Percentiles rank a stretch among this genome's conserved stretches.
Conservation (phyloP, 306 rosid genomes). For the Betula pendula region DNA sequence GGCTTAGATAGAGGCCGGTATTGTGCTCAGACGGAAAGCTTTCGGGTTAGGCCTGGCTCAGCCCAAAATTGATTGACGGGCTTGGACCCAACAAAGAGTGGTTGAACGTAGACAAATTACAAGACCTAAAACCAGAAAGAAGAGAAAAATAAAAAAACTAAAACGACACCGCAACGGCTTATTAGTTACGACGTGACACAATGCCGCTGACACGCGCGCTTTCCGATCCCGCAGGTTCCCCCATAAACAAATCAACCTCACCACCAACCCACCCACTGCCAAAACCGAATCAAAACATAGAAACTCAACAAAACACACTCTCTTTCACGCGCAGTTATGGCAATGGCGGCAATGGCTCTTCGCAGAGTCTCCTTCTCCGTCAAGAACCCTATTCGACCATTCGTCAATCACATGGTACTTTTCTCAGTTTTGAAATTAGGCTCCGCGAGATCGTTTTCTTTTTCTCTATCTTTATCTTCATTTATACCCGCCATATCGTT, state of each 20-base stretch:
- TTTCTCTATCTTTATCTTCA: background rate
- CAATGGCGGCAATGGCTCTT: constrained; percentile 74
- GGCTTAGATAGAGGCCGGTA: no score
- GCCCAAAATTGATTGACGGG: background rate
- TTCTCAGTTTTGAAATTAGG: background rate
- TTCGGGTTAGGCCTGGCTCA: background rate
- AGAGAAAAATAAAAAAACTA: background rate
- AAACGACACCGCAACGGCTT: background rate
- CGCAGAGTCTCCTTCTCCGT: constrained; percentile 59
- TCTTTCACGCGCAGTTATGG: background rate
- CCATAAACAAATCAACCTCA: background rate
- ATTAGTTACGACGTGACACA: background rate
- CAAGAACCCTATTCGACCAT: constrained; percentile 35
- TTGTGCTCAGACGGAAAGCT: no score
- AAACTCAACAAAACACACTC: background rate
- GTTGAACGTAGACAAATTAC: background rate
- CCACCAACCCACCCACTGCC: background rate
- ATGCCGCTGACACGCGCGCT: background rate
- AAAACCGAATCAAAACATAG: background rate
- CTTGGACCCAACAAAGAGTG: background rate
- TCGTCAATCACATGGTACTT: constrained; percentile 50
- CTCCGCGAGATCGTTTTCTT: background rate
- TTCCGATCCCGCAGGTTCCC: background rate
- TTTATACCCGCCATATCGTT: background rate
- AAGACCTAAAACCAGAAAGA: no score